Evolutionary conservation across 192 early-diverging fungal species (phyloP).

Genomic region (Linnemannia schmuckeri): DNA sequence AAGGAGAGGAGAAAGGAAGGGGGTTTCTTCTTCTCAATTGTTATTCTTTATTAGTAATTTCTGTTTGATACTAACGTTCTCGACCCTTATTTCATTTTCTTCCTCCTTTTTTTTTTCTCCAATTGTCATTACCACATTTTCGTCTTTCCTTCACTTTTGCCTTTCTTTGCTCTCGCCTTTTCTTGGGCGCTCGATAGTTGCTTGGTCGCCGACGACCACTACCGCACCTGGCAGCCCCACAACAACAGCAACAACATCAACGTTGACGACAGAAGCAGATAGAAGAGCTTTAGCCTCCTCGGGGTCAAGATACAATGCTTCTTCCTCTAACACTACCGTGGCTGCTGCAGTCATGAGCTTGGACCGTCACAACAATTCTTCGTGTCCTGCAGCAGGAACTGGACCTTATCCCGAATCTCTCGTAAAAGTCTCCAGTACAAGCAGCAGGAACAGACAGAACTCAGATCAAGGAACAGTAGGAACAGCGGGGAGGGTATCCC

Average conservation of each 20-base stretch:
- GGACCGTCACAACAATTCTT: not conserved
- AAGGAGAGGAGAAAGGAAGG: not conserved
- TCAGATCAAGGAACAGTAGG: not conserved
- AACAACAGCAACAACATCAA: not conserved
- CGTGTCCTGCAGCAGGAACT: not conserved
- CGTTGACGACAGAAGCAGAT: not conserved
- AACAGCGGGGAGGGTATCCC: constrained; percentile 14
- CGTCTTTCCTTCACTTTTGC: not conserved
- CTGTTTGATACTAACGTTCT: not conserved
- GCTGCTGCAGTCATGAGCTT: not conserved
- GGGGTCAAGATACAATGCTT: not conserved
- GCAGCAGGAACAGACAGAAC: not conserved
- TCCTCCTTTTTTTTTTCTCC: not conserved
- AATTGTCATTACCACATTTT: not conserved
- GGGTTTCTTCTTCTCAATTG: not conserved
- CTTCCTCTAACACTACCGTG: not conserved
- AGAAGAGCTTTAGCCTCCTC: not conserved
- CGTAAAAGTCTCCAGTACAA: not conserved
- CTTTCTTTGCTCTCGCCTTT: not conserved
- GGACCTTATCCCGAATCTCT: not conserved
- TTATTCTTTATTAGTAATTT: not conserved
- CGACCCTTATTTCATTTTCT: not conserved
- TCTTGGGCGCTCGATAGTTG: not conserved
- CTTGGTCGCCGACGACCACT: not conserved
- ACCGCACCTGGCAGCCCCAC: constrained; percentile 21